These are phyloP conservation scores for Teunomyces barrocoloradensis DNA, from an alignment of 805 yeast species.

Conservation along the genomic window DNA sequence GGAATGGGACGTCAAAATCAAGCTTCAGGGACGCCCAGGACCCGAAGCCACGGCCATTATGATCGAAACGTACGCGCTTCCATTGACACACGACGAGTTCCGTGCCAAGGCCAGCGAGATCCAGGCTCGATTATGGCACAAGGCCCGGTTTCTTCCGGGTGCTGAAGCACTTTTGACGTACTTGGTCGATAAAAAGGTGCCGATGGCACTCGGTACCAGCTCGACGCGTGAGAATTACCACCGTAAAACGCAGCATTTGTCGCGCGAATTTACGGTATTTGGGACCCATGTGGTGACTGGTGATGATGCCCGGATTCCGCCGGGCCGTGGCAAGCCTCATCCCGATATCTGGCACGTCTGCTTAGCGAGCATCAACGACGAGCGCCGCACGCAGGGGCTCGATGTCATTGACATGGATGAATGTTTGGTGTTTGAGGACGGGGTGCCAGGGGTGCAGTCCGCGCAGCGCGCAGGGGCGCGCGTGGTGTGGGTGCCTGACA, in stretches of 20 bases:
- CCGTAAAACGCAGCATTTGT: slow-evolving; percentile 72
- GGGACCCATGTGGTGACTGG: slow-evolving; percentile 73
- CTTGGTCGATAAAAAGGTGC: slow-evolving; percentile 62
- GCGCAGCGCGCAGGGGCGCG: slow-evolving; percentile 80
- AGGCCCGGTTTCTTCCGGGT: slow-evolving; percentile 74
- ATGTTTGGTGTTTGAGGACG: slow-evolving; percentile 92
- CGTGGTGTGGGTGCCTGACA: slow-evolving; percentile 95
- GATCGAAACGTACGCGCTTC: slow-evolving; percentile 65
- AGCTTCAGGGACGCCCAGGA: slow-evolving; percentile 91
- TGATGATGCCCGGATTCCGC: slow-evolving; percentile 79
- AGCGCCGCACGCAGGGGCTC: slow-evolving; percentile 40
- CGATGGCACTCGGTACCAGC: slow-evolving; percentile 90
- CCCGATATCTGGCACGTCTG: slow-evolving; percentile 94
- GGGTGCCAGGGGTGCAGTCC: slow-evolving; percentile 84
- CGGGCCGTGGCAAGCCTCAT: slow-evolving; percentile 87
- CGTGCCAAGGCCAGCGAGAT: slow-evolving; percentile 48
- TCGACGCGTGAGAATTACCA: slow-evolving; percentile 60
- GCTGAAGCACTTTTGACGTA: slow-evolving; percentile 48
- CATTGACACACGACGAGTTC: slow-evolving; percentile 63
- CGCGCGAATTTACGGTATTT: slow-evolving; percentile 62
- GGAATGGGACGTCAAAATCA: slow-evolving; percentile 87
- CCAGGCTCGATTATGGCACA: slow-evolving; percentile 64
- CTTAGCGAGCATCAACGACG: slow-evolving; percentile 61
- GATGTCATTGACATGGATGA: slow-evolving; percentile 65
- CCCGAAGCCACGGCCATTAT: slow-evolving; percentile 64